Conservation (phyloP, 805 yeast species). For the Schwanniomyces sp. region DNA sequence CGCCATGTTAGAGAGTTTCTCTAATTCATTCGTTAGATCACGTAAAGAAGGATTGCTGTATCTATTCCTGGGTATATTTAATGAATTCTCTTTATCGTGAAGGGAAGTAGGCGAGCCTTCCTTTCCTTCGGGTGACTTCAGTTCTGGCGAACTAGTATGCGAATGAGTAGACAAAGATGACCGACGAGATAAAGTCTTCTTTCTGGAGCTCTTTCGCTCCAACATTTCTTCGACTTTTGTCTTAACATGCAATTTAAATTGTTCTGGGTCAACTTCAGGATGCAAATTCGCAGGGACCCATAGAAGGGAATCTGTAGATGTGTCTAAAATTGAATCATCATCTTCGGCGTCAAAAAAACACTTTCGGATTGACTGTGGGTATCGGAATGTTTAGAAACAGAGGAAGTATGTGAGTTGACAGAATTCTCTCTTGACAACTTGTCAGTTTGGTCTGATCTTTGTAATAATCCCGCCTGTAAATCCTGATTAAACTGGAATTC, state of each 20-base stretch:
- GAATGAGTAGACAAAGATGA: slow-evolving; percentile 18
- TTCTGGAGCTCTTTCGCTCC: slow-evolving; percentile 32
- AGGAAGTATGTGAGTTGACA: not conserved
- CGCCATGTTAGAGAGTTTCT: slow-evolving; percentile 70
- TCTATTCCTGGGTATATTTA: slow-evolving; percentile 12
- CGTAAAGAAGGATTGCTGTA: slow-evolving; percentile 60
- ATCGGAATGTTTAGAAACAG: not conserved
- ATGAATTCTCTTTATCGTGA: not conserved
- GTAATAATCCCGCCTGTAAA: not conserved
- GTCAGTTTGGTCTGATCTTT: not conserved
- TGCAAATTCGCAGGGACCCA: slow-evolving; percentile 98
- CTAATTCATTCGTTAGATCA: slow-evolving; percentile 73
- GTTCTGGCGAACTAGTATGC: not conserved
- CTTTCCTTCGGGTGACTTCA: not conserved
- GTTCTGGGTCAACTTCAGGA: slow-evolving; percentile 93
- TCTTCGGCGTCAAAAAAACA: slow-evolving; percentile 18
- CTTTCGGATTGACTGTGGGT: slow-evolving; percentile 11
- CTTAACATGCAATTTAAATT: slow-evolving; percentile 67
- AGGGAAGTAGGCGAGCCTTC: not conserved
- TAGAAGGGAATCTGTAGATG: slow-evolving; percentile 47
- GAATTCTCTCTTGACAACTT: not conserved
- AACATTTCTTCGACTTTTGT: slow-evolving; percentile 53
- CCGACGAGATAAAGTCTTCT: slow-evolving; percentile 23
- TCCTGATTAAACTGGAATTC: slow-evolving; percentile 11
- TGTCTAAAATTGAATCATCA: slow-evolving; percentile 17